Conservation (phyloP, 176 grass and related monocot genomes). For the Carex littledalei region DNA sequence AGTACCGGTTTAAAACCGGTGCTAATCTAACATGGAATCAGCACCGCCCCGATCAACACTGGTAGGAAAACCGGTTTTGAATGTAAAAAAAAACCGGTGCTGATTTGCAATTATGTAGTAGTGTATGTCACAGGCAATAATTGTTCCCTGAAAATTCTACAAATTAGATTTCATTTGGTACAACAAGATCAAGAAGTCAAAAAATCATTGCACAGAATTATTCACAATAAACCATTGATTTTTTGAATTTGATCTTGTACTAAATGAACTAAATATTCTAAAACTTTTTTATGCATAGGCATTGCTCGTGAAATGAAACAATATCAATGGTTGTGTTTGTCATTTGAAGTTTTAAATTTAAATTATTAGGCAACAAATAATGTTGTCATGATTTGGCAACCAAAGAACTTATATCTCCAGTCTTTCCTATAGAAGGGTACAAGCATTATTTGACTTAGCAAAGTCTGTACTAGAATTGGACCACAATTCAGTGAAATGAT, state of each 20-base stretch:
- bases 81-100: too few species aligned
- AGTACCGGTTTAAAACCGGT: too few species aligned
- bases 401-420: background rate
- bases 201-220: background rate
- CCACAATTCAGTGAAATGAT: background rate
- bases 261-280: background rate
- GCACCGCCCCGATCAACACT: too few species aligned
- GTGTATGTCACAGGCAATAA: background rate
- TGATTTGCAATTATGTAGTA: too few species aligned
- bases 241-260: background rate
- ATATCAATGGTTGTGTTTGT: background rate
- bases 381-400: background rate
- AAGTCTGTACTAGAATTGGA: background rate
- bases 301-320: background rate
- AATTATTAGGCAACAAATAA: background rate
- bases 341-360: background rate
- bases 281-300: background rate
- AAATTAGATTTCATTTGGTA: background rate
- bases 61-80: too few species aligned
- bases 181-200: background rate
- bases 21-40: too few species aligned
- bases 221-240: background rate
- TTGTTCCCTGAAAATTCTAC: background rate
- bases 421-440: background rate
- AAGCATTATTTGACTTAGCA: background rate